A percentile compares a stretch with the other conserved stretches of the same genome.
Evolutionary conservation across 257 asterid genomes (phyloP).

Genomic region (Henckelia pumila): DNA sequence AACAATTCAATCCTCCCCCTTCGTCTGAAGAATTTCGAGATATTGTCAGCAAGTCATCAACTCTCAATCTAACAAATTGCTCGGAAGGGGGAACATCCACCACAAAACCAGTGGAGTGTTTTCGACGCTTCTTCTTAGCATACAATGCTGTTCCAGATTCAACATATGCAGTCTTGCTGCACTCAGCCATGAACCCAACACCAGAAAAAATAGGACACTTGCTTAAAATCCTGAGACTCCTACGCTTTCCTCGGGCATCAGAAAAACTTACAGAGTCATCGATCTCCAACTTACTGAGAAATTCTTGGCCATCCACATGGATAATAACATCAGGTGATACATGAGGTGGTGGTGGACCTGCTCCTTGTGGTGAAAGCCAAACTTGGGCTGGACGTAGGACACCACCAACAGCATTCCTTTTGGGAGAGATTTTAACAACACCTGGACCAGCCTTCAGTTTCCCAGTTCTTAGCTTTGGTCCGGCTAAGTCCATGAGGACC

Average conservation of each 20-base stretch:
- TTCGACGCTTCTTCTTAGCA: slow-evolving; percentile 42
- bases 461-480: slow-evolving; percentile 77
- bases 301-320: slow-evolving; percentile 48
- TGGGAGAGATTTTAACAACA: slow-evolving; percentile 60
- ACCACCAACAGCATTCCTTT: slow-evolving; percentile 49
- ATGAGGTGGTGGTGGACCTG: slow-evolving; percentile 63
- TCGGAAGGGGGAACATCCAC: slow-evolving; percentile 54
- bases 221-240: slow-evolving; percentile 44
- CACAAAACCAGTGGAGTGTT: slow-evolving; percentile 46
- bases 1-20: slow-evolving; percentile 30
- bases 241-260: slow-evolving; percentile 57
- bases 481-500: slow-evolving; percentile 78
- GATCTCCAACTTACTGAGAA: slow-evolving; percentile 47
- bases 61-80: slow-evolving; percentile 56
- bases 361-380: slow-evolving; percentile 55
- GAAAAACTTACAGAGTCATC: slow-evolving; percentile 46
- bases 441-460: slow-evolving; percentile 59
- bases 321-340: slow-evolving; percentile 52
- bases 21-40: slow-evolving; percentile 53
- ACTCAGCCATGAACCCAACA: slow-evolving; percentile 62
- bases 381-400: slow-evolving; percentile 49
- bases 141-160: slow-evolving; percentile 54
- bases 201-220: slow-evolving; percentile 60
- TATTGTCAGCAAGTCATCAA: slow-evolving; percentile 59
- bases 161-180: slow-evolving; percentile 52